These are phyloP conservation scores for Talaromyces ruber DNA, from an alignment of 495 filamentous ascomycete species.

Conservation along the genomic window DNA sequence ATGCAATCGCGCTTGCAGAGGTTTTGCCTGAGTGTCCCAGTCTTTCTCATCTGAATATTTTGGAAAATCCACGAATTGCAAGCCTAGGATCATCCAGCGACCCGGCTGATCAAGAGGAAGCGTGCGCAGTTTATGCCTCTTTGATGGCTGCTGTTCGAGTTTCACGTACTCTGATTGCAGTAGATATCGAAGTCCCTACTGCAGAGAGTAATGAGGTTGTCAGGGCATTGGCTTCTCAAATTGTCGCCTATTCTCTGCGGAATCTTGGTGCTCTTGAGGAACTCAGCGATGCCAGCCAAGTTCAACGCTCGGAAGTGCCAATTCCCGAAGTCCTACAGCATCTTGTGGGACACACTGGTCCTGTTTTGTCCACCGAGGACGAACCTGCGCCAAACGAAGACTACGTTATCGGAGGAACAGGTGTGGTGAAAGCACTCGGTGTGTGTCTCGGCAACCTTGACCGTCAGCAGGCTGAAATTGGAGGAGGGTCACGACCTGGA, in stretches of 20 bases:
- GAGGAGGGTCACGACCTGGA: constrained; percentile 29
- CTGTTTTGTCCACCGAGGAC: constrained; percentile 51
- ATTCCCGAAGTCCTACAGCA: constrained; percentile 60
- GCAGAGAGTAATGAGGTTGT: constrained; percentile 76
- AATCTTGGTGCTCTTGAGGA: constrained; percentile 69
- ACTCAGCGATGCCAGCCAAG: constrained; percentile 23
- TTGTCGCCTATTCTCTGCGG: constrained; percentile 84
- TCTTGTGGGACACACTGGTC: constrained; percentile 50
- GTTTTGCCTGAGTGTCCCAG: constrained; percentile 76
- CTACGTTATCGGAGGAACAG: constrained; percentile 92
- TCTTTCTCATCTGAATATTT: constrained; percentile 78
- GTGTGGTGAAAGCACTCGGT: constrained; percentile 87
- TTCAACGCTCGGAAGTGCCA: constrained; percentile 27
- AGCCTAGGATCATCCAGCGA: constrained; percentile 58
- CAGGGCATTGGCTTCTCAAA: constrained; percentile 85
- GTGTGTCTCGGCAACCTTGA: constrained; percentile 74
- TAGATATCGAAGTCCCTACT: constrained; percentile 85
- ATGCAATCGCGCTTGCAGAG: constrained; percentile 83
- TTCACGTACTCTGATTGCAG: constrained; percentile 71
- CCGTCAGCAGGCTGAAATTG: constrained; percentile 22
- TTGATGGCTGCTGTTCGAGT: constrained; percentile 83
- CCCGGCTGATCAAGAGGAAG: constrained; percentile 77
- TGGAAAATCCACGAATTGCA: constrained; percentile 70
- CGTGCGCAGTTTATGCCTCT: constrained; percentile 87
- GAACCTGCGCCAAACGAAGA: constrained; percentile 79